phyloP scores from a whole-genome alignment of 768 basidiomycete genomes.

The Dentipellis sp. region DNA sequence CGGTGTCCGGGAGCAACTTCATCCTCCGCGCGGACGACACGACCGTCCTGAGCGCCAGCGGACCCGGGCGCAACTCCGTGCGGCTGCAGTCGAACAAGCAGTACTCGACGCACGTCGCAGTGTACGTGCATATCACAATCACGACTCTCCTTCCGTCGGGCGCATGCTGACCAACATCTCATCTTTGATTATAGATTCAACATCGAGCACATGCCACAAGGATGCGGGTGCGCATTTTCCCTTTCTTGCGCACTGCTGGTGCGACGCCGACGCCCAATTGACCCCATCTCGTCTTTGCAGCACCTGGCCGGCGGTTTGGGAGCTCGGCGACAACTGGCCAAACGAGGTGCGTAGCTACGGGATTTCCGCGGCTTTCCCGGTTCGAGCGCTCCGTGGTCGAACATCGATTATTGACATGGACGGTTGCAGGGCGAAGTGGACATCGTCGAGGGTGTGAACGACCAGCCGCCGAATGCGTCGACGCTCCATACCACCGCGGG shows the following conservation, averaged over 20 bases:
- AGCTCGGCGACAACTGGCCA: conserved; percentile 42
- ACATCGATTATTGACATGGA: conserved; percentile 12
- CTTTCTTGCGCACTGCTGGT: background rate
- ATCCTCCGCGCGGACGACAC: conserved; percentile 6
- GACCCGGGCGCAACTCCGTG: conserved; percentile 10
- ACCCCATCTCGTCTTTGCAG: conserved; percentile 2
- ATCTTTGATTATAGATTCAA: conserved; percentile 28
- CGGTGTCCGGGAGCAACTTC: conserved; percentile 5
- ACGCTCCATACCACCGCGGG: conserved; percentile 51
- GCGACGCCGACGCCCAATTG: background rate
- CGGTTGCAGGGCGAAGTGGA: conserved; percentile 40
- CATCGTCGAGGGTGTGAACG: conserved; percentile 51
- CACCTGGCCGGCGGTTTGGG: conserved; percentile 55
- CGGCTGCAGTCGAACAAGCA: conserved; percentile 6
- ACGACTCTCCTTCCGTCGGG: background rate
- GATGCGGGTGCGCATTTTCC: conserved; percentile 34
- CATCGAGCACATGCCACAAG: conserved; percentile 51
- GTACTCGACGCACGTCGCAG: conserved; percentile 20
- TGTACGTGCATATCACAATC: conserved; percentile 26
- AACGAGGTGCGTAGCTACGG: conserved; percentile 22
- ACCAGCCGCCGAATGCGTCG: conserved; percentile 38
- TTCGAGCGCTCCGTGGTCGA: background rate
- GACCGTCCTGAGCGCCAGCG: background rate
- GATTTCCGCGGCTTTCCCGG: background rate
- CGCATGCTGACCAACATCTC: conserved; percentile 5